phyloP scores from a whole-genome alignment of 345 rosid species.

The Syzygium oleosum region DNA sequence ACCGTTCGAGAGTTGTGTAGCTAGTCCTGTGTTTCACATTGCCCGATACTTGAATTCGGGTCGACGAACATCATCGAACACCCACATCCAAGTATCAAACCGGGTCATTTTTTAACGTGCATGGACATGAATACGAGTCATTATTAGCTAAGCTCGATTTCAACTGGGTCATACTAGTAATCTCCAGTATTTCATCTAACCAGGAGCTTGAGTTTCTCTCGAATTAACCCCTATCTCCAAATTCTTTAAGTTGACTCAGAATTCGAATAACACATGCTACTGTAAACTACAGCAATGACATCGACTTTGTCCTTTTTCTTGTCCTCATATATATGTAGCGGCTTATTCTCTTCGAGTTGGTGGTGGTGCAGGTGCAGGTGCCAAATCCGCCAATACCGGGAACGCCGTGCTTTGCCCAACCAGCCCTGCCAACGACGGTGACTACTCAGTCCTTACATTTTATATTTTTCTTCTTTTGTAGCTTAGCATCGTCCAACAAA shows the following conservation, averaged over 20 bases:
- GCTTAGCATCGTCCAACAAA: not conserved
- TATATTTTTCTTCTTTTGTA: not conserved
- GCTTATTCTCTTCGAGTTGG: not conserved
- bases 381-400: conserved; percentile 41
- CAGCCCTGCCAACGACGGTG: conserved; percentile 41
- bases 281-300: not conserved
- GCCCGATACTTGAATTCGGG: not conserved
- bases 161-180: not conserved
- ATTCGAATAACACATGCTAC: not conserved
- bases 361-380: not conserved
- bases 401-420: conserved; percentile 50
- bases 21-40: not conserved
- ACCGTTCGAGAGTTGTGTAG: not conserved
- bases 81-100: not conserved
- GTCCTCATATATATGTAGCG: not conserved
- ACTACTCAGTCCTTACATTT: conserved; percentile 2
- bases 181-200: not conserved
- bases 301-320: not conserved
- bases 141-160: not conserved
- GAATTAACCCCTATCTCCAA: not conserved
- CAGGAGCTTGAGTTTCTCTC: not conserved
- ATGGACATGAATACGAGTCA: not conserved
- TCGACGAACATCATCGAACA: not conserved
- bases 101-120: not conserved
- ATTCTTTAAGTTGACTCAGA: not conserved